phyloP scores from a whole-genome alignment of 192 early-diverging fungal genomes.

The Geranomyces variabilis region DNA sequence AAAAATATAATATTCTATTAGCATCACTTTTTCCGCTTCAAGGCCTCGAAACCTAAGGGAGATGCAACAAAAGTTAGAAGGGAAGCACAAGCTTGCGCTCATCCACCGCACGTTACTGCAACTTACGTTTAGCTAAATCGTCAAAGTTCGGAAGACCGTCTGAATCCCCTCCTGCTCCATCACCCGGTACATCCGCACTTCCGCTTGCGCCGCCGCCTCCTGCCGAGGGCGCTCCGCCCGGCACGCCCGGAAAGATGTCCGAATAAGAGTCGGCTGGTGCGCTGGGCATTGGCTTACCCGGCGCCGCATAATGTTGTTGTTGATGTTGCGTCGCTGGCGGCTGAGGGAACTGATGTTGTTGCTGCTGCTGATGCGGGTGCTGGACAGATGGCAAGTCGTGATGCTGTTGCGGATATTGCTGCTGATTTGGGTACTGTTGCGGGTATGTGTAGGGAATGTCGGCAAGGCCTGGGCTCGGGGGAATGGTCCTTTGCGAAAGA shows the following conservation, averaged over 20 bases:
- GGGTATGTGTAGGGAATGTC: slow-evolving; percentile 34
- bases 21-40: slow-evolving; percentile 54
- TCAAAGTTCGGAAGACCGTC: slow-evolving; percentile 70
- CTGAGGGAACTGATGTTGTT: not conserved
- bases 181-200: slow-evolving; percentile 15
- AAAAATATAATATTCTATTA: no score
- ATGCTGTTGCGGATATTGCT: slow-evolving; percentile 5
- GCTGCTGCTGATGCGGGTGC: slow-evolving; percentile 10
- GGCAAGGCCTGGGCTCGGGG: not conserved
- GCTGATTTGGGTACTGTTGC: slow-evolving; percentile 18
- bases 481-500: slow-evolving; percentile 11
- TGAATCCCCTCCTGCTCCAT: slow-evolving; percentile 30
- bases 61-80: not conserved
- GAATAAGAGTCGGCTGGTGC: slow-evolving; percentile 34
- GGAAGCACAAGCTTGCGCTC: not conserved
- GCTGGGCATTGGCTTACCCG: slow-evolving; percentile 27
- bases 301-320: slow-evolving; percentile 10
- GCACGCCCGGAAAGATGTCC: slow-evolving; percentile 19
- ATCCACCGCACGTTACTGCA: no score
- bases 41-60: slow-evolving; percentile 67
- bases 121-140: slow-evolving; percentile 65
- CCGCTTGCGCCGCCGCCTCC: slow-evolving; percentile 8
- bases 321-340: no score
- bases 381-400: not conserved
- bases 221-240: slow-evolving; percentile 8